These are phyloP conservation scores for Phytophthora podocarpi DNA, from an alignment of 352 stramenopile genomes.

Conservation along the genomic window DNA sequence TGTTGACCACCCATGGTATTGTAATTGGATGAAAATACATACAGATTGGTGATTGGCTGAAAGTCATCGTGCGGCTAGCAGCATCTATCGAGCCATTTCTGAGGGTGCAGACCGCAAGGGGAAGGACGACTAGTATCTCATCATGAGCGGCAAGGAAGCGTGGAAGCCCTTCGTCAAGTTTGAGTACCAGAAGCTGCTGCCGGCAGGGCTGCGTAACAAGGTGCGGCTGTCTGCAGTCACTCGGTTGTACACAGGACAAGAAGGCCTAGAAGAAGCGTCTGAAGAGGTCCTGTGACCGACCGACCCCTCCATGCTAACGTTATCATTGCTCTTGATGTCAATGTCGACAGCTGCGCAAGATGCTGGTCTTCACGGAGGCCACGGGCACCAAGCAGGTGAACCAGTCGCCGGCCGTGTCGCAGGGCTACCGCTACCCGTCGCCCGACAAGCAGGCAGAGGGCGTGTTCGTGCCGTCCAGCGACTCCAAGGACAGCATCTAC, in stretches of 20 bases:
- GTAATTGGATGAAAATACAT: not conserved
- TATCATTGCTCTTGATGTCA: no score
- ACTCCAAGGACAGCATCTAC: slow-evolving; percentile 83
- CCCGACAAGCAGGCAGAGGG: slow-evolving; percentile 69
- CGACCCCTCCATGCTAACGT: no score
- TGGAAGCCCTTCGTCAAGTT: slow-evolving; percentile 88
- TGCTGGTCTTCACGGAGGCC: slow-evolving; percentile 84
- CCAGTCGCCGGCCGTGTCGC: slow-evolving; percentile 65
- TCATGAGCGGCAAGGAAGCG: slow-evolving; percentile 67
- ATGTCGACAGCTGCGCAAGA: slow-evolving; percentile 65
- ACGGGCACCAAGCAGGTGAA: slow-evolving; percentile 73
- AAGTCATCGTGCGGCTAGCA: slow-evolving; percentile 15
- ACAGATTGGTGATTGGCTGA: slow-evolving; percentile 8
- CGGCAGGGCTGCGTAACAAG: slow-evolving; percentile 69
- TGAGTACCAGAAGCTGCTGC: slow-evolving; percentile 75
- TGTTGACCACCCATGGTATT: no score
- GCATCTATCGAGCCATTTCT: slow-evolving; percentile 7
- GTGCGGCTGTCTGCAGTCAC: slow-evolving; percentile 26
- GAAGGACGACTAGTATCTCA: slow-evolving; percentile 8
- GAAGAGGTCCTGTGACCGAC: no score
- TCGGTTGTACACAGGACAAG: no score
- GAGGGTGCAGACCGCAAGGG: slow-evolving; percentile 5
- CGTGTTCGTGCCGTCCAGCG: slow-evolving; percentile 71
- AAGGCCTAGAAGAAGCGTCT: no score
- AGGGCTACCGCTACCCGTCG: slow-evolving; percentile 82